phyloP scores from a whole-genome alignment of 345 rosid species.

The Atalantia buxifolia region DNA sequence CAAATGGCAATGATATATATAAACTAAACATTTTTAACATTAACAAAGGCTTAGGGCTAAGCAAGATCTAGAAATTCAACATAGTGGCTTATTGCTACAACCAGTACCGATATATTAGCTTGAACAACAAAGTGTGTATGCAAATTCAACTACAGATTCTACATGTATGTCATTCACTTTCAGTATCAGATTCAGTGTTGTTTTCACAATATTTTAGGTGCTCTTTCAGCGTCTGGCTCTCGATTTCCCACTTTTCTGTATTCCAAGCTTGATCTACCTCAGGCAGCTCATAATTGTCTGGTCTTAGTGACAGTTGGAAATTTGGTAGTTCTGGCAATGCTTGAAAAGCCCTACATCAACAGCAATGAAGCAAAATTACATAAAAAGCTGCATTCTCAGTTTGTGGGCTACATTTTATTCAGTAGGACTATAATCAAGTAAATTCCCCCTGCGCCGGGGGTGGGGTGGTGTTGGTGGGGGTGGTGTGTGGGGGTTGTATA shows the following conservation, averaged over 20 bases:
- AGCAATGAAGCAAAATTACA: conserved; percentile 1
- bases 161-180: conserved; percentile 23
- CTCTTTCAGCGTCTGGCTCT: conserved; percentile 52
- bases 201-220: conserved; percentile 60
- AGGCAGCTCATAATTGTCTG: conserved; percentile 70
- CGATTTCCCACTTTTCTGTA: conserved; percentile 46
- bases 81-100: background rate
- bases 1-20: background rate
- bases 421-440: background rate
- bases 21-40: background rate
- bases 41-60: background rate
- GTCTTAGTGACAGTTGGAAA: conserved; percentile 78
- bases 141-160: background rate
- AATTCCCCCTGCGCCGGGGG: too few species aligned
- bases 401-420: background rate
- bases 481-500: too few species aligned
- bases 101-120: background rate
- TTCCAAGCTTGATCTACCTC: conserved; percentile 57
- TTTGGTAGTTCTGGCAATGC: conserved; percentile 81
- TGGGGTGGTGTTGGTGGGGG: too few species aligned
- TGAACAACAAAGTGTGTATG: background rate
- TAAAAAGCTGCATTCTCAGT: background rate
- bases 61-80: background rate
- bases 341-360: conserved; percentile 57
- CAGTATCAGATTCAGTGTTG: conserved; percentile 17